phyloP scores from a whole-genome alignment of 495 filamentous ascomycete species.

The Thermothielavioides terrestris region DNA sequence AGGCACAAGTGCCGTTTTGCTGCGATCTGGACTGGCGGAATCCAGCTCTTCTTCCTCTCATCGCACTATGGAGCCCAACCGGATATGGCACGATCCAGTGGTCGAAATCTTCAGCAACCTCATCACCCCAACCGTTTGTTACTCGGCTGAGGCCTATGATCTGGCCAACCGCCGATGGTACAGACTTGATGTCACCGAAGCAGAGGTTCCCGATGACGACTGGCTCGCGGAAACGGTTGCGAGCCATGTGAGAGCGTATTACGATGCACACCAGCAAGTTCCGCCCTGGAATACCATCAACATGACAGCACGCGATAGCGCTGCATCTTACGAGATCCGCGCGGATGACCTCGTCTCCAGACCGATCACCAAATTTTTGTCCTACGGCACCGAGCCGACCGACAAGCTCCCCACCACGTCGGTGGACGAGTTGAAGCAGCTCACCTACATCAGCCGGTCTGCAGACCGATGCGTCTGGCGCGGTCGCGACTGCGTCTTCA shows the following conservation, averaged over 20 bases:
- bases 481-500: not conserved
- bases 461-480: not conserved
- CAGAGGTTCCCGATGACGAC: not conserved
- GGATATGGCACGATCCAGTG: not conserved
- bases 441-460: not conserved
- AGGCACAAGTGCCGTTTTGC: no score
- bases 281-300: not conserved
- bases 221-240: not conserved
- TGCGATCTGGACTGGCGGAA: no score
- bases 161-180: slow-evolving; percentile 1
- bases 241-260: not conserved
- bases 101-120: not conserved
- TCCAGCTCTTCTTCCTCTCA: no score
- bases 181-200: not conserved
- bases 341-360: not conserved
- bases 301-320: not conserved
- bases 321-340: not conserved
- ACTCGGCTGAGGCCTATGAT: not conserved
- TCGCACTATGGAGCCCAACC: no score
- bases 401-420: not conserved
- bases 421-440: not conserved
- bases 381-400: not conserved
- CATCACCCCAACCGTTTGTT: not conserved
- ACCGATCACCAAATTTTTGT: not conserved
- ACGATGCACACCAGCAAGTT: not conserved